Conservation (phyloP, 2,329 filamentous ascomycete species). For the Colletotrichum horii region DNA sequence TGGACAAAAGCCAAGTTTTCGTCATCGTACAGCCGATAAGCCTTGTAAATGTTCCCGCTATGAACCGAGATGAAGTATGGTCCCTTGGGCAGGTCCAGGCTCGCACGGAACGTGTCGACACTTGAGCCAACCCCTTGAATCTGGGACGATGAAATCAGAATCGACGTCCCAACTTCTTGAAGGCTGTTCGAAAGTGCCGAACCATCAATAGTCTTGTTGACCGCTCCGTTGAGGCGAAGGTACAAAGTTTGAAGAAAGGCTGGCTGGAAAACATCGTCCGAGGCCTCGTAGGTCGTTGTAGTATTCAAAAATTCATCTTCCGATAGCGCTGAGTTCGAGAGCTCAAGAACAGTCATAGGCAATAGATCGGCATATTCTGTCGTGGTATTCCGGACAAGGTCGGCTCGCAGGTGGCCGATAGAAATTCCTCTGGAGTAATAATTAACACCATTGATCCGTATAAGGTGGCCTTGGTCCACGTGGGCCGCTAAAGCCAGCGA, state of each 20-base stretch:
- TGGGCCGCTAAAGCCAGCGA: not conserved
- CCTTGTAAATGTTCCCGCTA: not conserved
- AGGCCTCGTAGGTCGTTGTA: not conserved
- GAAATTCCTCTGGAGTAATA: not conserved
- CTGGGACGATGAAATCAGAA: not conserved
- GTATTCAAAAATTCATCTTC: not conserved
- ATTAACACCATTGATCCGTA: not conserved
- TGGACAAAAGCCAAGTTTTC: not conserved
- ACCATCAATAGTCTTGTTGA: not conserved
- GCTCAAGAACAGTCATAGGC: not conserved
- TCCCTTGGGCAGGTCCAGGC: not conserved
- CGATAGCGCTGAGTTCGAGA: not conserved
- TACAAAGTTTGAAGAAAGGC: not conserved
- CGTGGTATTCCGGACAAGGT: not conserved
- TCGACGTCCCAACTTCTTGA: not conserved
- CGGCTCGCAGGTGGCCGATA: not conserved
- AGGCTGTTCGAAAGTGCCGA: not conserved
- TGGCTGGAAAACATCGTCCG: not conserved
- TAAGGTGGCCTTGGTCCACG: not conserved
- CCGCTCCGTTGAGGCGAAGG: not conserved
- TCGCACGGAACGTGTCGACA: not conserved
- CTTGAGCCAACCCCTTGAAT: not conserved
- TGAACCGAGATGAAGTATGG: not conserved
- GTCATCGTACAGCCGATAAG: not conserved
- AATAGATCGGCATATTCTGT: not conserved